phyloP scores from a whole-genome alignment of 2,329 filamentous ascomycete genomes.

The Beauveria rudraprayagi region DNA sequence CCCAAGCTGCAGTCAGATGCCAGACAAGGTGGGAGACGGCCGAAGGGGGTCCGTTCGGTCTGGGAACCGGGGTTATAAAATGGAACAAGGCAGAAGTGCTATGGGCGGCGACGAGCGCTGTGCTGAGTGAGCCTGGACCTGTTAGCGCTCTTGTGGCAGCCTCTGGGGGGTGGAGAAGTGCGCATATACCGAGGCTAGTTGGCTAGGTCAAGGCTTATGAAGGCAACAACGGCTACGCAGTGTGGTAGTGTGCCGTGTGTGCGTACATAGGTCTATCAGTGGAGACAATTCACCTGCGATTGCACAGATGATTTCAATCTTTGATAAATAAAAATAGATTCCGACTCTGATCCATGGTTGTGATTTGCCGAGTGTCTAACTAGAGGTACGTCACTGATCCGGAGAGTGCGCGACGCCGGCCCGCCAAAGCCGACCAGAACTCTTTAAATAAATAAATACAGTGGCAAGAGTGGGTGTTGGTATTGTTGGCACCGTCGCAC shows the following conservation, averaged over 20 bases:
- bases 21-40: neutral
- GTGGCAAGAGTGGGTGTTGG: neutral
- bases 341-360: neutral
- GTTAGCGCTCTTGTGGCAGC: neutral
- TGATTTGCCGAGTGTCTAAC: neutral
- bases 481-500: neutral
- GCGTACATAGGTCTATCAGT: neutral
- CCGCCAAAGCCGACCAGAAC: neutral
- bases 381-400: neutral
- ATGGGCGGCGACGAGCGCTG: neutral
- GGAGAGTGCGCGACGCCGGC: slow-evolving; percentile 3
- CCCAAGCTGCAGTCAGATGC: slow-evolving; percentile 2
- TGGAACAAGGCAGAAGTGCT: neutral
- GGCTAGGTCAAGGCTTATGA: neutral
- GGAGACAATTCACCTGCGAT: neutral
- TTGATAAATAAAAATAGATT: neutral
- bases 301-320: neutral
- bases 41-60: neutral
- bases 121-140: neutral
- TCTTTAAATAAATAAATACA: neutral
- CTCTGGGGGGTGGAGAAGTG: slow-evolving; percentile 7
- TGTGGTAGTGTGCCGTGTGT: too few species aligned
- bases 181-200: slow-evolving; percentile 6
- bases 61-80: neutral
- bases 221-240: slow-evolving; percentile 1